Evolutionary conservation across 345 rosid genomes (phyloP), one percentile per base, ranked within the genome.

Genomic region (Cardiospermum halicacabum): DNA sequence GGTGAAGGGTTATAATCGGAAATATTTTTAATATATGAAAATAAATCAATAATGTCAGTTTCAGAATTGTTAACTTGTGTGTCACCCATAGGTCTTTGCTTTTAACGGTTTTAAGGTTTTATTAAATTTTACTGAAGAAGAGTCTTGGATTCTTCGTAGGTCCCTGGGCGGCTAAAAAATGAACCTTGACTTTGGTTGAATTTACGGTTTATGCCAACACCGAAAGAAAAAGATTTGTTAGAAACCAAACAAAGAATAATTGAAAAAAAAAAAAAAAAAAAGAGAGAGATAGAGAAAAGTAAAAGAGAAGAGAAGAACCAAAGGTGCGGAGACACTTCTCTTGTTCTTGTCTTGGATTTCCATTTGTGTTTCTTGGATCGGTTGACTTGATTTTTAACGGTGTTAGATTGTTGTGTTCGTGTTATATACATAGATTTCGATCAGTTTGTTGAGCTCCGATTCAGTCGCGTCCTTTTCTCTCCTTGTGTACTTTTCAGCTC

Each of bases 71-170:
- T n/a, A n/a, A n/a, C n/a, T n/a, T n/a, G n/a, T n/a, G n/a, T n/a
- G n/a, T n/a, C n/a, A n/a, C n/a, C n/a, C n/a, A n/a, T n/a, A n/a
- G n/a, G 12, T 13, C 36, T 27, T 18, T 3, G 42, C 19, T 36
- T 51, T 48, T 30, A 9, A 66, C 47, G 57, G n/a, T 12, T 50
- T 30, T 11, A 31, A 5, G 15, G 30, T 3, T 15, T 11, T 7
- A 61, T 18, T n/a, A 3, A n/a, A 15, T 15, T 32, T 58, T 31
- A n/a, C 42, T 18, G 51, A 47, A 18, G 73, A 80, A 81, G 68
- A 54, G 81, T 82, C 82, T 82, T 72, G 92, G 88, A 82, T 89
- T 81, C 88, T 84, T 84, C 85, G 70, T 64, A 21, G 62, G 72
- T 75, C 77, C 73, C 60, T 67, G 84, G 91, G 62, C 87, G 83